These are phyloP conservation scores for Fusarium heterosporum DNA, from an alignment of 2,329 filamentous ascomycete species.

Conservation along the genomic window DNA sequence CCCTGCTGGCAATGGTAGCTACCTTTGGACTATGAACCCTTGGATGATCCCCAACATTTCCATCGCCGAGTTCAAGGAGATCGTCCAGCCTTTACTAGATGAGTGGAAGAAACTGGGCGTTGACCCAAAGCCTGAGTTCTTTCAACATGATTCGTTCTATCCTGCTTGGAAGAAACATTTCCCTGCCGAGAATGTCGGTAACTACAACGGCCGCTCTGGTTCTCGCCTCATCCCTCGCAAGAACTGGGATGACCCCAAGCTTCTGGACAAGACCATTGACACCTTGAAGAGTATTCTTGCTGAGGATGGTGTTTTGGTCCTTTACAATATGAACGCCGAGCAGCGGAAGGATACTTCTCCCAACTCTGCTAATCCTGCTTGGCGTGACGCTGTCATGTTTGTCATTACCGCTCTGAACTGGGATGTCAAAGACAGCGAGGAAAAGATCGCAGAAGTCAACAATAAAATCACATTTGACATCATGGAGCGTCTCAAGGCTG, in stretches of 20 bases:
- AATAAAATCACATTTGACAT: constrained; percentile 39
- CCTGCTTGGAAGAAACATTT: constrained; percentile 47
- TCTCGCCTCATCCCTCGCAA: constrained; percentile 48
- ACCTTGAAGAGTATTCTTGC: constrained; percentile 22
- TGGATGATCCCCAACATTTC: constrained; percentile 44
- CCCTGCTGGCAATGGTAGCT: constrained; percentile 46
- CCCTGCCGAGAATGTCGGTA: constrained; percentile 43
- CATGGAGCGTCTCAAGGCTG: constrained; percentile 39
- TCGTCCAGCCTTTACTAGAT: constrained; percentile 46
- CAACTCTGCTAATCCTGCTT: constrained; percentile 56
- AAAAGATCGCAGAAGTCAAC: constrained; percentile 44
- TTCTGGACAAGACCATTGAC: constrained; percentile 28
- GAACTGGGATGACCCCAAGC: constrained; percentile 29
- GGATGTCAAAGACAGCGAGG: constrained; percentile 19
- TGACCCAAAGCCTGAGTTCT: constrained; percentile 43
- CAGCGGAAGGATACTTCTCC: constrained; percentile 45
- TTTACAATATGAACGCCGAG: constrained; percentile 40
- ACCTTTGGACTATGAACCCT: constrained; percentile 48
- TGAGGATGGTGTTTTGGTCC: constrained; percentile 24
- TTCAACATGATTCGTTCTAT: constrained; percentile 44
- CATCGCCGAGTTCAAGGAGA: constrained; percentile 48
- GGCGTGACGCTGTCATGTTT: constrained; percentile 55
- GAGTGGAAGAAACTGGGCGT: constrained; percentile 50
- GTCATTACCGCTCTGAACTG: constrained; percentile 47
- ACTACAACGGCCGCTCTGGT: constrained; percentile 41